Percentiles rank a stretch among this genome's conserved stretches.
Evolutionary conservation across 2,329 filamentous ascomycete species (phyloP).

Genomic region (Neofusicoccum ribis): DNA sequence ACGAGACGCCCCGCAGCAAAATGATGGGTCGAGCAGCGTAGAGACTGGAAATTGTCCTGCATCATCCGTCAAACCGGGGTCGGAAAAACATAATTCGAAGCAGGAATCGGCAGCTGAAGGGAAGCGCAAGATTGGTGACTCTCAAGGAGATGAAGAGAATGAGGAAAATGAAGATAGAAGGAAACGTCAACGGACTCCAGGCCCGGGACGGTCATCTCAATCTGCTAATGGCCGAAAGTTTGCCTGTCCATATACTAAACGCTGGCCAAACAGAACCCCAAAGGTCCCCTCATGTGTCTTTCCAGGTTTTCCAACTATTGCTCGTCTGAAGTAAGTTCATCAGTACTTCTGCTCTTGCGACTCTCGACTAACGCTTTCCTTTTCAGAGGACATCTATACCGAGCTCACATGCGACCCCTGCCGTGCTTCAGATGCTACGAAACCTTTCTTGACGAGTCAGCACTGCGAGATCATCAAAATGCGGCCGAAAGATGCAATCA

Average conservation of each 20-base stretch:
- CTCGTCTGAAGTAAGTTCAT: background rate
- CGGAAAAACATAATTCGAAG: background rate
- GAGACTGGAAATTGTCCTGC: too few relatives aligned
- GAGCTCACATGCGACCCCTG: background rate
- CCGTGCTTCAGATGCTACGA: background rate
- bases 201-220: background rate
- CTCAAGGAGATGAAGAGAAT: background rate
- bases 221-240: background rate
- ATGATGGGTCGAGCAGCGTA: background rate
- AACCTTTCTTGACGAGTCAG: background rate
- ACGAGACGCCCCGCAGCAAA: background rate
- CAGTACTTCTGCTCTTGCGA: background rate
- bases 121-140: background rate
- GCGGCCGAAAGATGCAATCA: background rate
- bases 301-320: background rate
- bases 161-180: background rate
- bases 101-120: background rate
- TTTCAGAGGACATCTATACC: background rate
- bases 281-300: background rate
- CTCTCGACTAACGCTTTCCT: background rate
- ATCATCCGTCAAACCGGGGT: background rate
- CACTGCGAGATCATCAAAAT: background rate
- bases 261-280: background rate
- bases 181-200: background rate
- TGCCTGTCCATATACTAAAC: background rate